Conservation (phyloP, 306 rosid species). For the Heteromeles arbutifolia region DNA sequence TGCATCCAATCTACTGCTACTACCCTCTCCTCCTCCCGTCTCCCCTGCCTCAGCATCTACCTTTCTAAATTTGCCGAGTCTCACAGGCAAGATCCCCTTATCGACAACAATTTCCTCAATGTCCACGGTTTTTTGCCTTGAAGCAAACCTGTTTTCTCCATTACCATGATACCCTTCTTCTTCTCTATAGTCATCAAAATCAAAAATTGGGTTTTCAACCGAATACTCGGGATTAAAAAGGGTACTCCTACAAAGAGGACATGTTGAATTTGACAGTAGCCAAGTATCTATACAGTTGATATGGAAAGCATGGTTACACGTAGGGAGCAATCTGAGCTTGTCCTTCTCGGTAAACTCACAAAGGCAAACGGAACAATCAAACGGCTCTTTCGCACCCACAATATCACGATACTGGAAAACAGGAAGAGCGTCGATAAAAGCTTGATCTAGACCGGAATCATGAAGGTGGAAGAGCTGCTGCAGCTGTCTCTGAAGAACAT, state of each 20-base stretch:
- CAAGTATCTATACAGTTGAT: slow-evolving; percentile 91
- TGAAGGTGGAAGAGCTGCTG: slow-evolving; percentile 96
- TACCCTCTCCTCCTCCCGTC: slow-evolving; percentile 65
- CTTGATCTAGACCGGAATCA: slow-evolving; percentile 95
- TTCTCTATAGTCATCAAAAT: slow-evolving; percentile 70
- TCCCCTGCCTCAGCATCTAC: slow-evolving; percentile 43
- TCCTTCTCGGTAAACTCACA: slow-evolving; percentile 84
- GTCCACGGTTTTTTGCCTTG: slow-evolving; percentile 48
- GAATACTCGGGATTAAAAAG: slow-evolving; percentile 57
- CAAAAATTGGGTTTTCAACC: slow-evolving; percentile 67
- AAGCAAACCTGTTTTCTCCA: slow-evolving; percentile 41
- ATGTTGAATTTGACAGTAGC: slow-evolving; percentile 86
- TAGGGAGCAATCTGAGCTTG: slow-evolving; percentile 83
- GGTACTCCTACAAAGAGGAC: slow-evolving; percentile 92
- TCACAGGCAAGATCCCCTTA: slow-evolving; percentile 72
- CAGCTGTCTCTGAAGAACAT: slow-evolving; percentile 89
- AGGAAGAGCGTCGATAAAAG: slow-evolving; percentile 95
- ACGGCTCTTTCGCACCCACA: slow-evolving; percentile 81
- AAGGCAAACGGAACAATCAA: slow-evolving; percentile 93
- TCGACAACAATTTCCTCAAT: slow-evolving; percentile 59
- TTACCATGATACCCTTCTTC: slow-evolving; percentile 53
- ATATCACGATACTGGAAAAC: slow-evolving; percentile 88
- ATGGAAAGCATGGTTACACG: slow-evolving; percentile 97
- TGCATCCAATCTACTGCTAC: slow-evolving; percentile 91
- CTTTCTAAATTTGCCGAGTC: slow-evolving; percentile 81